Evolutionary conservation across 306 rosid species (phyloP), one percentile per base, ranked within the genome.

Genomic region (Cucurbita argyrosperma): DNA sequence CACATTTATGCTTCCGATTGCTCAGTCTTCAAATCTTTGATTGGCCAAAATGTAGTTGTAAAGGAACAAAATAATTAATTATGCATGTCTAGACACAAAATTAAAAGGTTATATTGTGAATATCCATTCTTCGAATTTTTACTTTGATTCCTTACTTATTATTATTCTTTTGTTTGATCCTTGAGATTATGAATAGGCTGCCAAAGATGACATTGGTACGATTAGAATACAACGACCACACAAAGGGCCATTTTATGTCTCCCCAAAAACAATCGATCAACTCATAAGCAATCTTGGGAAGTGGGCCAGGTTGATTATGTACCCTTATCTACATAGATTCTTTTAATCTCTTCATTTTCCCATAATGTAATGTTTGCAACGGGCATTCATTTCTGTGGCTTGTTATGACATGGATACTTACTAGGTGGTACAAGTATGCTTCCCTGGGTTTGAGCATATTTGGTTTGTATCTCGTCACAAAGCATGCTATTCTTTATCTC

Each of bases 351-450:
- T 67, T 46, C 45, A 23, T 67, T 19, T 46, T 5, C 12, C 40
- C 12, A 67, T 19, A 46, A 46, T 67, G 54, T 43, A 65, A 65
- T 66, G 45, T 26, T 45, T 40, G 10, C 14, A 21, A 9, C 5
- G 55, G 40, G 10, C 71, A 5, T 46, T 21, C 65, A 58, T 43
- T 67, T 67, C 72, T 66, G 10, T 6, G 55, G 19, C 65, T 61
- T 43, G 49, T 64, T 66, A 74, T 56, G 55, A 81, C 83, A 62
- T 45, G 71, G 65, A 58, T 53, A 51, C 47, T 81, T 80, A 37
- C 69, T 84, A 94, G 99, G 92, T 89, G 88, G 96, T 91, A 94
- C 81, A 91, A 91, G 83, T 89, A 83, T 66, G 97, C 99, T 23
- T 94, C 99, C 65, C 8, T 84, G 83, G 96, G 99, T 80, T 85